These are phyloP conservation scores for Mycothermus thermophilus DNA, from an alignment of 495 filamentous ascomycete species.

Conservation along the genomic window DNA sequence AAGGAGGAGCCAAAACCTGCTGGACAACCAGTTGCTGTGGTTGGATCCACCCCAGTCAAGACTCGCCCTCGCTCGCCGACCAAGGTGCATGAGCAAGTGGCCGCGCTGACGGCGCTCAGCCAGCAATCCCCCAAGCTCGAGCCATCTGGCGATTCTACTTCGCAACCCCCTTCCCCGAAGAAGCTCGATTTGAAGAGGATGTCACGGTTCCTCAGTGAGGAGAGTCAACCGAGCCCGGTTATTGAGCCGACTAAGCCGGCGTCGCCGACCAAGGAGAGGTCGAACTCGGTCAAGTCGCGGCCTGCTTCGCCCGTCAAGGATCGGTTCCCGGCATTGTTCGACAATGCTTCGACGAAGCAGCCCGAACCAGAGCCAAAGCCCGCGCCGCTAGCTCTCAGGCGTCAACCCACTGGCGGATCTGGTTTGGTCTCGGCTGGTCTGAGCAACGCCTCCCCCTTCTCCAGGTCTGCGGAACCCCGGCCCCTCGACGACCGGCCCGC, in stretches of 20 bases:
- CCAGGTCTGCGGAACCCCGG: neutral
- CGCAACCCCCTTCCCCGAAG: constrained; percentile 33
- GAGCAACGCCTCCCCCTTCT: neutral
- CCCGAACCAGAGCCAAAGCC: neutral
- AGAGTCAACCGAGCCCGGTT: constrained; percentile 10
- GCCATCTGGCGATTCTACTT: constrained; percentile 15
- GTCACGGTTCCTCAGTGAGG: constrained; percentile 36
- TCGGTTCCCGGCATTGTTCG: constrained; percentile 2
- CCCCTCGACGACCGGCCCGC: constrained; percentile 5
- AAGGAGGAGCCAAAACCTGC: constrained; percentile 16
- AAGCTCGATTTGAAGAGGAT: constrained; percentile 41
- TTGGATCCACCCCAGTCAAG: constrained; percentile 14
- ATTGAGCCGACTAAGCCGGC: constrained; percentile 17
- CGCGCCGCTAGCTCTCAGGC: neutral
- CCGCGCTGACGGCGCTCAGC: constrained; percentile 23
- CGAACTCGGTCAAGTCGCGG: constrained; percentile 8
- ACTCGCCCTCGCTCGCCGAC: constrained; percentile 21
- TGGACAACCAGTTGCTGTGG: constrained; percentile 20
- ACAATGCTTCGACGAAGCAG: neutral
- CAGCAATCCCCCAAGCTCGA: constrained; percentile 5
- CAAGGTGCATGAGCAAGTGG: constrained; percentile 33
- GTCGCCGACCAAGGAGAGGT: constrained; percentile 18
- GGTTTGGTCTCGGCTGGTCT: no score
- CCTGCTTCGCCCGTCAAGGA: constrained; percentile 15
- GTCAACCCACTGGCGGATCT: neutral